A percentile compares a stretch with the other conserved stretches of the same genome.
phyloP scores from a whole-genome alignment of 257 asterid species.

The Thymus mandschuricus region DNA sequence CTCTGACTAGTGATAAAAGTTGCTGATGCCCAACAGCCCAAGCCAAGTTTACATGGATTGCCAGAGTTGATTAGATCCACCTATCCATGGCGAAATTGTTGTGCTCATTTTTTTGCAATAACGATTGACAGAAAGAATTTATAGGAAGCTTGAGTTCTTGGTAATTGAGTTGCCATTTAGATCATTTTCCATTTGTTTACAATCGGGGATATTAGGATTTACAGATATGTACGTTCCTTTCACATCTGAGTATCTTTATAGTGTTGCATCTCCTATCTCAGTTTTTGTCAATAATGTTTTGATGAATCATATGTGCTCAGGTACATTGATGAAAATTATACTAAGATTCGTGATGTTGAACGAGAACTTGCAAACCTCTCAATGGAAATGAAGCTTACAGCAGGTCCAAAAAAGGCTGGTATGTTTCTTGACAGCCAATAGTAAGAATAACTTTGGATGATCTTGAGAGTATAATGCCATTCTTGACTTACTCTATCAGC shows the following conservation, averaged over 20 bases:
- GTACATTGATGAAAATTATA: slow-evolving; percentile 87
- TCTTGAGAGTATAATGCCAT: slow-evolving; percentile 12
- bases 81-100: background rate
- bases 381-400: slow-evolving; percentile 95
- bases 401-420: slow-evolving; percentile 96
- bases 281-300: slow-evolving; percentile 10
- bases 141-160: slow-evolving; percentile 10
- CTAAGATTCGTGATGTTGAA: slow-evolving; percentile 97
- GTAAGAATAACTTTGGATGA: slow-evolving; percentile 15
- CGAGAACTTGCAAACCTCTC: slow-evolving; percentile 76
- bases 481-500: slow-evolving; percentile 48
- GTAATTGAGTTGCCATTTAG: slow-evolving; percentile 16
- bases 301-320: slow-evolving; percentile 43
- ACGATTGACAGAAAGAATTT: slow-evolving; percentile 6
- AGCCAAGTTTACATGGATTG: slow-evolving; percentile 7
- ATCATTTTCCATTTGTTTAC: background rate
- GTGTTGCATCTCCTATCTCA: background rate
- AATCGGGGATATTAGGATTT: background rate
- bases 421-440: slow-evolving; percentile 24
- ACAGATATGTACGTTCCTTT: background rate
- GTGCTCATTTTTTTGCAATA: slow-evolving; percentile 10
- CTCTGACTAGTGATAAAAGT: background rate
- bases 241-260: background rate
- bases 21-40: background rate
- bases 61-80: slow-evolving; percentile 7